These are phyloP conservation scores for Houttuynia cordata DNA, from an alignment of 164 flowering plant genomes.

Conservation along the genomic window DNA sequence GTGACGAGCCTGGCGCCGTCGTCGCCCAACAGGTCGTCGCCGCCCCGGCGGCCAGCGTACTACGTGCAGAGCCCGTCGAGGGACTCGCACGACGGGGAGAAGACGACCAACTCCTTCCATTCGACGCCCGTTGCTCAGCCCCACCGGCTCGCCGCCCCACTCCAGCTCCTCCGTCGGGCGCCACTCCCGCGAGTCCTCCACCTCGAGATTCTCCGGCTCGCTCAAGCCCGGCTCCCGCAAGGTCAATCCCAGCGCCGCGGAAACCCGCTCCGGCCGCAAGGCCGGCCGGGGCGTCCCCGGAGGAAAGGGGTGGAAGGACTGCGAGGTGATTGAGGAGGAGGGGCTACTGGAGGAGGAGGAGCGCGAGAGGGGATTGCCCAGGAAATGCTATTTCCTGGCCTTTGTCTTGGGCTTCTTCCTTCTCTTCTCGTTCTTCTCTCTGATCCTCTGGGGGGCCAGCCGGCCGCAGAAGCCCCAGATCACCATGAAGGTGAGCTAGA, in stretches of 20 bases:
- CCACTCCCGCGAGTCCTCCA: slow-evolving; percentile 81
- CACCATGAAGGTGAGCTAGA: slow-evolving; percentile 39
- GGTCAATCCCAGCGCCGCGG: slow-evolving; percentile 51
- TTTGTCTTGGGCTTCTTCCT: slow-evolving; percentile 52
- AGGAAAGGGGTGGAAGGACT: slow-evolving; percentile 44
- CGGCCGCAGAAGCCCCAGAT: slow-evolving; percentile 63
- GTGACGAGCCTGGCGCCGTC: slow-evolving; percentile 51
- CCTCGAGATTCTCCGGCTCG: slow-evolving; percentile 70
- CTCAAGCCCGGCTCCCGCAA: slow-evolving; percentile 63
- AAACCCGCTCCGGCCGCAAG: slow-evolving; percentile 19
- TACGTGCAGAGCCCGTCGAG: slow-evolving; percentile 80
- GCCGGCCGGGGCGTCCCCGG: slow-evolving; percentile 17
- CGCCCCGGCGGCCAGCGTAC: slow-evolving; percentile 47
- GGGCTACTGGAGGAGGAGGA: slow-evolving; percentile 62
- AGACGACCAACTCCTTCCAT: slow-evolving; percentile 67
- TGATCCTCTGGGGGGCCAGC: slow-evolving; percentile 69
- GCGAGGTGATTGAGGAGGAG: slow-evolving; percentile 68
- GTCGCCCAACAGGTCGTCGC: slow-evolving; percentile 51
- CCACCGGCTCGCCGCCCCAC: slow-evolving; percentile 75
- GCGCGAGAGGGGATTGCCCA: slow-evolving; percentile 22
- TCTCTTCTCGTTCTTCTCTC: slow-evolving; percentile 53
- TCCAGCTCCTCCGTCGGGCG: slow-evolving; percentile 75
- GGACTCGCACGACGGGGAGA: slow-evolving; percentile 65
- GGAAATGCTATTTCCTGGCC: slow-evolving; percentile 60
- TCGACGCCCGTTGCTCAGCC: slow-evolving; percentile 80